Evolutionary conservation across 73 alveolate species (phyloP).

Genomic region (Breviolum minutum): DNA sequence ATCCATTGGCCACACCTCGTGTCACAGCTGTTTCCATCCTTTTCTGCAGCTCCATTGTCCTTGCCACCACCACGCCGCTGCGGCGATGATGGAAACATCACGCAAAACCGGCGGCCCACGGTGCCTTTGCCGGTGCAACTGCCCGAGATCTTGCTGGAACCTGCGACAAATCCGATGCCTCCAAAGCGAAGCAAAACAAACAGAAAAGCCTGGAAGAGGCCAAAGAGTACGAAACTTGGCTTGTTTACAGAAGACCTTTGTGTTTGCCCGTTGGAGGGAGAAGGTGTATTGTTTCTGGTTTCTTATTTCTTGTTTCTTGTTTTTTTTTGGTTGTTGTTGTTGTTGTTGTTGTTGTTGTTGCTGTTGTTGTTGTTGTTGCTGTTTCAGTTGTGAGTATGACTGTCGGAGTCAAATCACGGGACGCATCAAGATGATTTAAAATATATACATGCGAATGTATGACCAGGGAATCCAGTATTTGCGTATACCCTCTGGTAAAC

Average conservation of each 20-base stretch:
- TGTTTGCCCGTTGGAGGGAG: no score
- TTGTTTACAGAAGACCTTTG: background rate
- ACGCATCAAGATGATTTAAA: no score
- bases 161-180: slow-evolving; percentile 11
- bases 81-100: background rate
- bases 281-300: no score
- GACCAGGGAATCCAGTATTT: no score
- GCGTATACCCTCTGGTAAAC: no score
- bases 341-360: no score
- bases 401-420: no score
- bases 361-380: no score
- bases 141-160: background rate
- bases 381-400: no score
- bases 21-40: background rate
- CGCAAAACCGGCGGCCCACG: background rate
- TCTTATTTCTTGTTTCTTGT: no score
- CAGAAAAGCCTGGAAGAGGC: background rate
- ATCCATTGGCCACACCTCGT: background rate
- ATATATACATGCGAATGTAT: no score
- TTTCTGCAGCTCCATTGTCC: background rate
- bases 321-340: no score
- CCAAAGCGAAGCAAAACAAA: background rate
- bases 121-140: background rate
- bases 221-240: background rate
- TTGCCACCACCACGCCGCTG: background rate